Evolutionary conservation across 371 early-diverging fungal genomes (phyloP).

Genomic region (Sporodiniella umbellata): DNA sequence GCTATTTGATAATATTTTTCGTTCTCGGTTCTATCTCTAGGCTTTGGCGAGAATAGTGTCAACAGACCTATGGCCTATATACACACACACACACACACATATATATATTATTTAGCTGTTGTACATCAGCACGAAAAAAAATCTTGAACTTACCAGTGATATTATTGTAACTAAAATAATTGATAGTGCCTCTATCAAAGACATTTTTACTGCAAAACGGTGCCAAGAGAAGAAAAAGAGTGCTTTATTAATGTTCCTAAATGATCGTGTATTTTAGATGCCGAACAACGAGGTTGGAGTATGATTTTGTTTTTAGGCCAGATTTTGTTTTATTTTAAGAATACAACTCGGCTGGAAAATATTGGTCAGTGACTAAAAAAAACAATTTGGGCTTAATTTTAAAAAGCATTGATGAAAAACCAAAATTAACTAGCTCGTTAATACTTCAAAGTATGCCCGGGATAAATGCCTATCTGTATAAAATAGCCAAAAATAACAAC

Average conservation of each 20-base stretch:
- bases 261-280: neutral
- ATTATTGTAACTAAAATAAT: neutral
- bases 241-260: neutral
- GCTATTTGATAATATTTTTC: constrained; percentile 53
- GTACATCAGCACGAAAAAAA: neutral
- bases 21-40: constrained; percentile 47
- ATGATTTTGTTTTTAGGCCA: too few relatives aligned
- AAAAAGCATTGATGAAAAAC: too few relatives aligned
- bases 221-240: neutral
- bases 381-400: too few relatives aligned
- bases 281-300: neutral
- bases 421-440: too few relatives aligned
- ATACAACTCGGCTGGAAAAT: too few relatives aligned
- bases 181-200: neutral
- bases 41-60: constrained; percentile 45
- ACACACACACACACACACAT: too few relatives aligned
- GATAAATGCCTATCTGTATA: too few relatives aligned
- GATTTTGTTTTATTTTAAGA: too few relatives aligned
- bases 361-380: too few relatives aligned
- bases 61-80: constrained; percentile 45
- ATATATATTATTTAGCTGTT: neutral
- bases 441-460: too few relatives aligned
- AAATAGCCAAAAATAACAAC: too few relatives aligned
- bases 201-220: neutral
- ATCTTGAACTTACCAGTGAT: neutral